Evolutionary conservation across 306 rosid species (phyloP).

Genomic region (Inga leiocalycina): DNA sequence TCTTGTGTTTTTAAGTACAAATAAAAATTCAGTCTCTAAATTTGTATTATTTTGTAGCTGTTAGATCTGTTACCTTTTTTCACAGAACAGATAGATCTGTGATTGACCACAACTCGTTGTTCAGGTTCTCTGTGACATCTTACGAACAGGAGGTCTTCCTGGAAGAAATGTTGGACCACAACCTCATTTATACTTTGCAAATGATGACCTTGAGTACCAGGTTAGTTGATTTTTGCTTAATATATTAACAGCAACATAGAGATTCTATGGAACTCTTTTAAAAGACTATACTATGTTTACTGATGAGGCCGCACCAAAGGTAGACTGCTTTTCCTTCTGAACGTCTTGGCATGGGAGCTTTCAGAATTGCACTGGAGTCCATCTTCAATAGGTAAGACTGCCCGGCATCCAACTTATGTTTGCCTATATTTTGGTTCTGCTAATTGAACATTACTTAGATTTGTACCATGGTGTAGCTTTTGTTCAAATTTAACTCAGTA

Average conservation of each 20-base stretch:
- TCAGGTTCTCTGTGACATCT: slow-evolving; percentile 90
- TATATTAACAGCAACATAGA: slow-evolving; percentile 19
- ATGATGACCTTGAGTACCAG: slow-evolving; percentile 93
- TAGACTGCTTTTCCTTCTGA: slow-evolving; percentile 93
- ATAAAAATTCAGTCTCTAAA: not conserved
- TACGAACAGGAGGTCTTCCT: slow-evolving; percentile 92
- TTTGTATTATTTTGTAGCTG: not conserved
- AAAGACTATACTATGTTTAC: slow-evolving; percentile 40
- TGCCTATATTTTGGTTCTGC: slow-evolving; percentile 19
- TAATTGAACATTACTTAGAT: not conserved
- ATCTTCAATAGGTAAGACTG: slow-evolving; percentile 72
- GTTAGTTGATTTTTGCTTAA: slow-evolving; percentile 48
- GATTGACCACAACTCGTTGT: slow-evolving; percentile 30
- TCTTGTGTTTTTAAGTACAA: slow-evolving; percentile 23
- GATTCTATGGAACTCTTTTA: slow-evolving; percentile 27
- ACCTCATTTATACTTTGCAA: slow-evolving; percentile 77
- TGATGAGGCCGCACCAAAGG: slow-evolving; percentile 57
- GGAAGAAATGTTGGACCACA: slow-evolving; percentile 70
- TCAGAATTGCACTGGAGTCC: slow-evolving; percentile 90
- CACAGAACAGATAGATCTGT: slow-evolving; percentile 12
- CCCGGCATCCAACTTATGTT: slow-evolving; percentile 13
- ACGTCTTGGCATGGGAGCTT: slow-evolving; percentile 98
- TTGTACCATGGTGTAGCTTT: slow-evolving; percentile 3
- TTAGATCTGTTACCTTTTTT: slow-evolving; percentile 8
- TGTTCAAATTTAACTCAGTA: not conserved